Percentiles rank a stretch among this genome's conserved stretches.
Evolutionary conservation across 129 eudicot genomes (phyloP).

Genomic region (Rutidosis leptorrhynchoides): DNA sequence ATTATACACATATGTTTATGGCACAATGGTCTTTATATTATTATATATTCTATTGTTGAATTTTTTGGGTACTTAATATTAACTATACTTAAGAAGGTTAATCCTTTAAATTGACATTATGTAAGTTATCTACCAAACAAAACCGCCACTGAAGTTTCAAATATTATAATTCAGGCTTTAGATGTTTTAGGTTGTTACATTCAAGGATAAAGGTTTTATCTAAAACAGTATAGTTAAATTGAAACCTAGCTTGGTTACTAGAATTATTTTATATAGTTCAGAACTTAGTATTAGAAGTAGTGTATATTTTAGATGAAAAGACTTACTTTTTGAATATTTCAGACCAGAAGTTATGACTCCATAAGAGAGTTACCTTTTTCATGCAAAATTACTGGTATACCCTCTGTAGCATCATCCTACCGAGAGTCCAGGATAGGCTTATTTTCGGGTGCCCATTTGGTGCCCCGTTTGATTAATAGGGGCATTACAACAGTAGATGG

Average conservation of each 20-base stretch:
- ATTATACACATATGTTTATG: neutral
- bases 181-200: neutral
- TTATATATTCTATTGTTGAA: neutral
- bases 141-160: neutral
- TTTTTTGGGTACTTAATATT: neutral
- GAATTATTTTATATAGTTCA: neutral
- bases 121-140: neutral
- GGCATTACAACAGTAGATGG: conserved; percentile 46
- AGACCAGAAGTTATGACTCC: conserved; percentile 34
- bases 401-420: conserved; percentile 31
- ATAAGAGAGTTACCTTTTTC: conserved; percentile 31
- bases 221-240: neutral
- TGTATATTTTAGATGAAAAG: neutral
- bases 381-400: conserved; percentile 23
- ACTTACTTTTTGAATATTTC: conserved; percentile 7
- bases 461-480: conserved; percentile 34
- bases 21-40: neutral
- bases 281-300: neutral
- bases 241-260: neutral
- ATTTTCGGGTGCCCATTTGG: conserved; percentile 19
- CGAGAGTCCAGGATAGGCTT: conserved; percentile 24
- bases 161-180: neutral
- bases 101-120: neutral
- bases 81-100: neutral
- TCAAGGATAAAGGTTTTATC: neutral